Percentiles rank a stretch among this genome's conserved stretches.
Evolutionary conservation across 1,139 yeast species (phyloP).

Genomic region (Saccharomyces hybrid): DNA sequence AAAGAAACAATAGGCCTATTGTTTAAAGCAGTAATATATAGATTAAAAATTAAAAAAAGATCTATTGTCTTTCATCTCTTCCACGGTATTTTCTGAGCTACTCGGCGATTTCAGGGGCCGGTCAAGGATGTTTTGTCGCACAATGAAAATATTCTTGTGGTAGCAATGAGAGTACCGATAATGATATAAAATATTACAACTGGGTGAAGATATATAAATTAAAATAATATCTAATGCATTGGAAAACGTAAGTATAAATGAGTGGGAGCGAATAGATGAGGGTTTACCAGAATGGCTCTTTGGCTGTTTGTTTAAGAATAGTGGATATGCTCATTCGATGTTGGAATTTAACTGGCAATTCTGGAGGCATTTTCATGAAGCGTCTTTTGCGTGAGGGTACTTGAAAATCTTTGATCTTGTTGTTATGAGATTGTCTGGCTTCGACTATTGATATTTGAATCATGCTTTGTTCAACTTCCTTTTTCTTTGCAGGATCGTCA

Average conservation of each 20-base stretch:
- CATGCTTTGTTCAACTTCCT: conserved; percentile 11
- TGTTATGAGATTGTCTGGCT: background rate
- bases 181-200: background rate
- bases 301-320: background rate
- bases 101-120: background rate
- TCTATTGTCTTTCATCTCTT: background rate
- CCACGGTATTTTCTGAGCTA: background rate
- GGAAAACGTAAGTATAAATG: background rate
- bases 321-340: conserved; percentile 9
- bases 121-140: background rate
- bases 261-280: background rate
- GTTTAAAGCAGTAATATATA: background rate
- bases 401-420: background rate
- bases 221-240: background rate
- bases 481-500: conserved; percentile 5
- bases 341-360: conserved; percentile 13
- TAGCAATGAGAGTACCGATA: too few species aligned
- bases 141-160: too few species aligned
- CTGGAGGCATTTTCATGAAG: background rate
- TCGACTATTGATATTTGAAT: conserved; percentile 9
- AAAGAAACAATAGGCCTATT: background rate
- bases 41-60: background rate
- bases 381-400: background rate
- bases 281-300: background rate
- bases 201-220: background rate